Evolutionary conservation across 2,329 filamentous ascomycete species (phyloP).

Genomic region (Dactylonectria estremocensis): DNA sequence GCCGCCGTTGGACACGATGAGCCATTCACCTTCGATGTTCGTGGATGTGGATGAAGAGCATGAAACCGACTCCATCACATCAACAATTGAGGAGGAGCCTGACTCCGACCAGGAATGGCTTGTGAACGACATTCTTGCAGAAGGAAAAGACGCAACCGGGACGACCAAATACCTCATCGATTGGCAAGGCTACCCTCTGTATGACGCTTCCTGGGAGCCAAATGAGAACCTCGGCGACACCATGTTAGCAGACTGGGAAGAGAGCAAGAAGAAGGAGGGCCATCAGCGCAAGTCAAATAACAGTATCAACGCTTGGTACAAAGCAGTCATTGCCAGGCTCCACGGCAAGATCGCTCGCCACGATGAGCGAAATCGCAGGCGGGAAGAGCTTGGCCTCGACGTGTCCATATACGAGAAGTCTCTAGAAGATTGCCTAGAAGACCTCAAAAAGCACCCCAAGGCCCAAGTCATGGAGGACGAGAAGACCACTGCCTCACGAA

Average conservation of each 20-base stretch:
- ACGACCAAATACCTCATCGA: slow-evolving; percentile 53
- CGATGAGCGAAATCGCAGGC: too few species aligned
- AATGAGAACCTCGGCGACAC: too few species aligned
- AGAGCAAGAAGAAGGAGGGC: too few species aligned
- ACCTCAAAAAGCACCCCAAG: slow-evolving; percentile 31
- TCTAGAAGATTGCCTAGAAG: slow-evolving; percentile 43
- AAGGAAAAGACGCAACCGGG: slow-evolving; percentile 52
- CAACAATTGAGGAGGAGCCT: slow-evolving; percentile 50
- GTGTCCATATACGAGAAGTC: slow-evolving; percentile 40
- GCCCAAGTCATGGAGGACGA: slow-evolving; percentile 16
- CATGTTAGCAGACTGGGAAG: too few species aligned
- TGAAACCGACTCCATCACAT: slow-evolving; percentile 53
- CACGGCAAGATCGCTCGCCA: too few species aligned
- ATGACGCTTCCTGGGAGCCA: too few species aligned
- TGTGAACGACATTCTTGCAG: slow-evolving; percentile 67
- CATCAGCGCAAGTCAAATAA: too few species aligned
- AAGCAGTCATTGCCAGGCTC: too few species aligned
- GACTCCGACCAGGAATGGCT: slow-evolving; percentile 63
- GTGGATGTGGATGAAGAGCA: slow-evolving; percentile 25
- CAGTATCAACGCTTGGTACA: too few species aligned
- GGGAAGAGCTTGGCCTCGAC: not conserved
- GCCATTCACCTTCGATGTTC: too few species aligned
- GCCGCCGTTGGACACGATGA: slow-evolving; percentile 5
- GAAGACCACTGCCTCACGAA: slow-evolving; percentile 16
- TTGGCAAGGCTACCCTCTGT: too few species aligned